Conservation (phyloP, 2,329 filamentous ascomycete genomes). For the Diaporthe longicolla region DNA sequence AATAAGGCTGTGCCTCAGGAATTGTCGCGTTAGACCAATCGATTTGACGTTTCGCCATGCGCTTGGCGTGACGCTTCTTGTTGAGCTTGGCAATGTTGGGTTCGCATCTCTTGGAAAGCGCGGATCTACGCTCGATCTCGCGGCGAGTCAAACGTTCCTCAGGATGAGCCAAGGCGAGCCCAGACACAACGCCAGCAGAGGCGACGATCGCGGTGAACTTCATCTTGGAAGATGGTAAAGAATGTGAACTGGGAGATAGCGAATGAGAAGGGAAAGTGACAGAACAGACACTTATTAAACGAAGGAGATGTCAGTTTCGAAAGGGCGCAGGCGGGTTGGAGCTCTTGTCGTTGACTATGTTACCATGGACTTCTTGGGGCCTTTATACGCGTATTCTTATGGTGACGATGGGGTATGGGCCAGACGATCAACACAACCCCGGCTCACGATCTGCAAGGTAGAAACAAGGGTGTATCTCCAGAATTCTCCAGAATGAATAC, state of each 20-base stretch:
- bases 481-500: neutral
- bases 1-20: conserved; percentile 28
- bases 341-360: neutral
- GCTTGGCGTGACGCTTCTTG: conserved; percentile 36
- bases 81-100: conserved; percentile 17
- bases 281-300: neutral
- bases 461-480: neutral
- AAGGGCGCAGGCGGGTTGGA: conserved; percentile 6
- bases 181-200: conserved; percentile 30
- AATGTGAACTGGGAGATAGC: neutral
- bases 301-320: neutral
- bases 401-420: neutral
- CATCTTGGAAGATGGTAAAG: neutral
- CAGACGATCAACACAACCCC: conserved; percentile 7
- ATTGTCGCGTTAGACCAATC: conserved; percentile 18
- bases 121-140: conserved; percentile 26
- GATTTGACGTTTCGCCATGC: conserved; percentile 26
- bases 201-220: conserved; percentile 10
- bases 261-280: neutral
- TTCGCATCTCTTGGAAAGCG: conserved; percentile 33
- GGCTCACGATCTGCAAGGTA: neutral
- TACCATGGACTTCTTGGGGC: neutral
- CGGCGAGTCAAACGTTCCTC: conserved; percentile 13
- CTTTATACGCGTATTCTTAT: conserved; percentile 12
- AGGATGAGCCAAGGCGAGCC: conserved; percentile 16